These are phyloP conservation scores for Shiraia sp. DNA, from an alignment of 2,329 filamentous ascomycete species.

Conservation along the genomic window DNA sequence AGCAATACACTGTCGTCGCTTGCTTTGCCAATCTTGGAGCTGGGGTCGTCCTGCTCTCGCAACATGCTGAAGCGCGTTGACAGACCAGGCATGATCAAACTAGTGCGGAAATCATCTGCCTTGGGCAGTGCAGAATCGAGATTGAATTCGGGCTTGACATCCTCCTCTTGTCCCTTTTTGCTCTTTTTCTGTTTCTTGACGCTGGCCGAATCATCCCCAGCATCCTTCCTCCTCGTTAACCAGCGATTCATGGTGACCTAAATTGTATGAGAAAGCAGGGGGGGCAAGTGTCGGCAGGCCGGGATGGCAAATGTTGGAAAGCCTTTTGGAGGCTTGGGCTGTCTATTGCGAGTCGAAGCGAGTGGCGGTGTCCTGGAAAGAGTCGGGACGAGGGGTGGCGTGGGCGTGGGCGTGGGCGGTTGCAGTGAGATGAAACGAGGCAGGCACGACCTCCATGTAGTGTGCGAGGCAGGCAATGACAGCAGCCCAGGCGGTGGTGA, in stretches of 20 bases:
- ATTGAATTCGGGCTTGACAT: slow-evolving; percentile 68
- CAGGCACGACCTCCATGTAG: slow-evolving; percentile 35
- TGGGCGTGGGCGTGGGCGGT: slow-evolving; percentile 5
- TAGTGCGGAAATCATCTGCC: slow-evolving; percentile 90
- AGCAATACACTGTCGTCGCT: slow-evolving; percentile 92
- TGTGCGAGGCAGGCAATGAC: slow-evolving; percentile 8
- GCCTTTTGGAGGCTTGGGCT: no score
- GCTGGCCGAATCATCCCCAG: slow-evolving; percentile 36
- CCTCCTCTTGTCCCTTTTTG: slow-evolving; percentile 57
- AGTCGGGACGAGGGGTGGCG: slow-evolving; percentile 9
- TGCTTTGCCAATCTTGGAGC: slow-evolving; percentile 86
- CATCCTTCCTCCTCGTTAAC: slow-evolving; percentile 68
- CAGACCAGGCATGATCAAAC: slow-evolving; percentile 90
- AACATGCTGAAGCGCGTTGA: slow-evolving; percentile 97
- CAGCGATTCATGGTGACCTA: slow-evolving; percentile 72
- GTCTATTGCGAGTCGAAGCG: no score
- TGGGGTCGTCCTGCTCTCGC: slow-evolving; percentile 89
- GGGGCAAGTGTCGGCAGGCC: background rate
- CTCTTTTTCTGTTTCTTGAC: slow-evolving; percentile 49
- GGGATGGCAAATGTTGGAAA: no score
- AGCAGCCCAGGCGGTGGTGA: slow-evolving; percentile 1
- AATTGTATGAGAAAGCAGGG: slow-evolving; percentile 21
- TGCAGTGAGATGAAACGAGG: slow-evolving; percentile 15
- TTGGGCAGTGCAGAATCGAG: slow-evolving; percentile 75
- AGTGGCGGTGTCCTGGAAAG: slow-evolving; percentile 8